Conservation (phyloP, 2,329 filamentous ascomycete genomes). For the Curvularia sp. region DNA sequence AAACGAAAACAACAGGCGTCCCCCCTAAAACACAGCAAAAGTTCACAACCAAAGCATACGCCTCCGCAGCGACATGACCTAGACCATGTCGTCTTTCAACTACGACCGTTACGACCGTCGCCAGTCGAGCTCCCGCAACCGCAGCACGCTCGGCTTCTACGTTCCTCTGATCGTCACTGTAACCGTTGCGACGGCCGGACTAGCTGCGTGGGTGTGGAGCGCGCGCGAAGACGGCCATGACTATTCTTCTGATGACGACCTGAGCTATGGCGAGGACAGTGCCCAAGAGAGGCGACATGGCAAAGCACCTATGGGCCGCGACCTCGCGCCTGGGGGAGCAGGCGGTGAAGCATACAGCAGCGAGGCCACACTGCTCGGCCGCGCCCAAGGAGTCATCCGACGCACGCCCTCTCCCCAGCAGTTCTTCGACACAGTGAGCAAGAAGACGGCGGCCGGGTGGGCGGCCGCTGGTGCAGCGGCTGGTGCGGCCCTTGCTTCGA, state of each 20-base stretch:
- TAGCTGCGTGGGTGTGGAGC: slow-evolving; percentile 93
- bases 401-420: slow-evolving; percentile 88
- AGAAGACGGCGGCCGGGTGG: slow-evolving; percentile 79
- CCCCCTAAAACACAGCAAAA: slow-evolving; percentile 21
- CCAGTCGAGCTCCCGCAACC: slow-evolving; percentile 61
- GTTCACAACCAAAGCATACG: slow-evolving; percentile 18
- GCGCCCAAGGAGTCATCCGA: slow-evolving; percentile 81
- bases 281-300: slow-evolving; percentile 28
- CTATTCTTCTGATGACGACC: slow-evolving; percentile 61
- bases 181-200: slow-evolving; percentile 82
- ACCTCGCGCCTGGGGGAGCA: slow-evolving; percentile 37
- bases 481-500: slow-evolving; percentile 81
- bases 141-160: slow-evolving; percentile 78
- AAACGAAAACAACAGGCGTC: slow-evolving; percentile 7
- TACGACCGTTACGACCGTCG: slow-evolving; percentile 65
- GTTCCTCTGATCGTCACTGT: slow-evolving; percentile 86
- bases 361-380: slow-evolving; percentile 71
- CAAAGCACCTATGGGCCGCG: slow-evolving; percentile 29
- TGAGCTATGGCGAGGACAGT: slow-evolving; percentile 54
- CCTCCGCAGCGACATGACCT: slow-evolving; percentile 24
- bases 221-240: slow-evolving; percentile 80
- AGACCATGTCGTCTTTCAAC: slow-evolving; percentile 48
- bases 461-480: slow-evolving; percentile 83
- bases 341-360: slow-evolving; percentile 37
- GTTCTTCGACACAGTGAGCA: slow-evolving; percentile 82